These are phyloP conservation scores for Colletotrichum echinochloae DNA, from an alignment of 2,329 filamentous ascomycete species.

Conservation along the genomic window DNA sequence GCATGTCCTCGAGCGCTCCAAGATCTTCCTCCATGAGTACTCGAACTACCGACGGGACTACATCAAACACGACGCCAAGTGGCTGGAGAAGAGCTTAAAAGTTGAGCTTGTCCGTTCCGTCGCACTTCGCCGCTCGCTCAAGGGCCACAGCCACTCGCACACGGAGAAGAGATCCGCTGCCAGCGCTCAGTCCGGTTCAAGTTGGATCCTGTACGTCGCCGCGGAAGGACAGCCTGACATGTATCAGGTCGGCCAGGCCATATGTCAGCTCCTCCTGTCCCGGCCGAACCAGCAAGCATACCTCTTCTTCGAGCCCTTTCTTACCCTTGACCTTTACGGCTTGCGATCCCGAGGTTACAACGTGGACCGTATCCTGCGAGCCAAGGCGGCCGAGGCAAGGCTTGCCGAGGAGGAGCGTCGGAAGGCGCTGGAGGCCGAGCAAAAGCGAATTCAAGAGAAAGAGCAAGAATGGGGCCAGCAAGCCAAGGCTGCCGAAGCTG, in stretches of 20 bases:
- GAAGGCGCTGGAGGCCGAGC: conserved; percentile 79
- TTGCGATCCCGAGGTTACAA: conserved; percentile 93
- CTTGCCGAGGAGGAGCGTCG: conserved; percentile 87
- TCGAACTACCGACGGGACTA: conserved; percentile 76
- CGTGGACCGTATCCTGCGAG: conserved; percentile 90
- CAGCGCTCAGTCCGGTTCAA: conserved; percentile 63
- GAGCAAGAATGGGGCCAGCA: conserved; percentile 61
- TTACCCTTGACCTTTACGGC: conserved; percentile 86
- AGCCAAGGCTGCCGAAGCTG: conserved; percentile 55
- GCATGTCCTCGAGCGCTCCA: conserved; percentile 86
- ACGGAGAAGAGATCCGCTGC: conserved; percentile 82
- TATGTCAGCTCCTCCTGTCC: conserved; percentile 83
- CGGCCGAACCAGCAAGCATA: conserved; percentile 90
- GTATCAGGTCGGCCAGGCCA: conserved; percentile 90
- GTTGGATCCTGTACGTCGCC: conserved; percentile 81
- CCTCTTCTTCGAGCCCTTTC: conserved; percentile 89
- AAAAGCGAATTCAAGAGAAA: conserved; percentile 71
- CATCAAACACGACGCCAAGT: conserved; percentile 89
- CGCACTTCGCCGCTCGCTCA: conserved; percentile 80
- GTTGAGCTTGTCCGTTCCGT: conserved; percentile 85
- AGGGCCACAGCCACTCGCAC: conserved; percentile 75
- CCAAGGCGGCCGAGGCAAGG: conserved; percentile 87
- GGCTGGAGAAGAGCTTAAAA: conserved; percentile 87
- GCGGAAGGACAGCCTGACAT: conserved; percentile 77
- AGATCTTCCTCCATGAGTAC: conserved; percentile 87